Evolutionary conservation across 352 stramenopile genomes (phyloP), one percentile per base, ranked within the genome.

Genomic region (Globisporangium parvum): DNA sequence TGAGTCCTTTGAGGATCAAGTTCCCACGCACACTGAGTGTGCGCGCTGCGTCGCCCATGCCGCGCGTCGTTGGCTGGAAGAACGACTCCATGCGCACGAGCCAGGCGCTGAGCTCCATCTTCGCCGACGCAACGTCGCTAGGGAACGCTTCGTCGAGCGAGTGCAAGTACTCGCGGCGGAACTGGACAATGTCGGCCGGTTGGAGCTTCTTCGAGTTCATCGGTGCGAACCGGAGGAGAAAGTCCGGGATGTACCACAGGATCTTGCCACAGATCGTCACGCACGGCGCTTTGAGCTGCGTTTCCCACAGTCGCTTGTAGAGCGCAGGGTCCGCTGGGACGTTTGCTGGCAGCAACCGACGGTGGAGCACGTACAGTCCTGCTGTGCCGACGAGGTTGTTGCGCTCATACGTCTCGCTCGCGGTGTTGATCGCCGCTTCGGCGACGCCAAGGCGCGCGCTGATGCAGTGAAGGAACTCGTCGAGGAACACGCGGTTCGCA

Each of bases 261-360:
- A 93, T 86, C 62, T 91, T 91, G 24, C 80, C 81, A 48, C 80
- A 92, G 56, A 93, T 77, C 10, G 86, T 90, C 28, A 96, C 76
- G 15, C 87, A 79, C 45, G 88, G 90, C 23, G 86, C 73, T 45
- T 91, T 91, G 15, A 81, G 61, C 53, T 96, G 87, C 17, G 80
- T 77, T 41, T 90, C 85, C 89, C 91, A 98, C n/a, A 98, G 54
- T 3, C 75, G 73, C 51, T 93, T 95, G 75, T 97, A 96, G 8
- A 98, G 65, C 14, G 80, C 88, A 15, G 78, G 77, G 62, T 98
- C 93, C 0, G 88, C 87, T 6, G 87, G 63, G 4, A 88, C 69
- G 59, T 92, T 95, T 11, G 87, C 72, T 18, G 88, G 81, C 35
- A 93, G 65, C n/a, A 98, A 47, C 48, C 78, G 65, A 15, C 81